phyloP scores from a whole-genome alignment of 768 basidiomycete species.

The Lactifluus pinguis region DNA sequence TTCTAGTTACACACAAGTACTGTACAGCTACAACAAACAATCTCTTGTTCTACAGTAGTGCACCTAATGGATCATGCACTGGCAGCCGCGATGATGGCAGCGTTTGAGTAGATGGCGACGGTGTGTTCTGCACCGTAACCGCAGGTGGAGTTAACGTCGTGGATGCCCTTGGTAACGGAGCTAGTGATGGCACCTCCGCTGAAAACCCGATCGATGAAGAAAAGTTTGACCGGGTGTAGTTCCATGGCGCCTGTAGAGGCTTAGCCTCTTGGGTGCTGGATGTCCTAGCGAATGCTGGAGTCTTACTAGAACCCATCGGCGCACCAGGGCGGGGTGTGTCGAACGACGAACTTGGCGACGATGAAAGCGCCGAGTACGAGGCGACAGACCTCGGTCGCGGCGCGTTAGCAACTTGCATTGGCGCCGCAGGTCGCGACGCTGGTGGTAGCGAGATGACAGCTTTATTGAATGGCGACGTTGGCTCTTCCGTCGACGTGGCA shows the following conservation, averaged over 20 bases:
- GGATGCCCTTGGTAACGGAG: constrained; percentile 45
- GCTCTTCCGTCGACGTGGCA: constrained; percentile 5
- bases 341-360: constrained; percentile 16
- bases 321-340: constrained; percentile 12
- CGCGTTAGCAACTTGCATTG: constrained; percentile 5
- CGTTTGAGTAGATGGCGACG: constrained; percentile 18
- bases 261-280: constrained; percentile 16
- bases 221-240: constrained; percentile 46
- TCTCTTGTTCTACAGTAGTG: constrained; percentile 19
- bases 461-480: background rate
- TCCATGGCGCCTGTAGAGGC: constrained; percentile 42
- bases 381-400: constrained; percentile 15
- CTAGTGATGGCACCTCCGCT: constrained; percentile 36
- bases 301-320: constrained; percentile 9
- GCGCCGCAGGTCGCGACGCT: constrained; percentile 13
- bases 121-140: constrained; percentile 10
- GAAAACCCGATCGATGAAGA: constrained; percentile 17
- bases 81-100: constrained; percentile 10
- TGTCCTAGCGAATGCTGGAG: constrained; percentile 14
- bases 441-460: constrained; percentile 17
- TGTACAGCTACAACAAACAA: background rate
- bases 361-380: constrained; percentile 12
- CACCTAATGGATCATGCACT: constrained; percentile 25
- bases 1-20: background rate
- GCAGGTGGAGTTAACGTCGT: constrained; percentile 6